These are phyloP conservation scores for Westerdykella ornata DNA, from an alignment of 2,329 filamentous ascomycete genomes.

Conservation along the genomic window DNA sequence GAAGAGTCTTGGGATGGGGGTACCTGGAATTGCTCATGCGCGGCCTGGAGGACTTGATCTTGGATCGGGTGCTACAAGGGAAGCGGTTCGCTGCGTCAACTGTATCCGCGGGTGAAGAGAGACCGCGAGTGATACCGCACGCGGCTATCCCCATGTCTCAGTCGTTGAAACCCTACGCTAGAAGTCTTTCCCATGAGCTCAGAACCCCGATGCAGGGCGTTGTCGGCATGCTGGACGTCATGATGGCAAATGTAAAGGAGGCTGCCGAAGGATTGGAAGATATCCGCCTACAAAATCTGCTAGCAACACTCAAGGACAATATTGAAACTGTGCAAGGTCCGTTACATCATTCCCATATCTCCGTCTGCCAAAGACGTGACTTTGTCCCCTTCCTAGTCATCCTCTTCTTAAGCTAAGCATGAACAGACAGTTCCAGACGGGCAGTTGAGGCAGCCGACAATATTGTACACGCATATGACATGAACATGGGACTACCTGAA, in stretches of 20 bases:
- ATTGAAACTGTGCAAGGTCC: slow-evolving; percentile 64
- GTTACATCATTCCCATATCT: slow-evolving; percentile 7
- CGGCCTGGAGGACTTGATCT: slow-evolving; percentile 60
- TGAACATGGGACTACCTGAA: slow-evolving; percentile 68
- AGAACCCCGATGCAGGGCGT: slow-evolving; percentile 70
- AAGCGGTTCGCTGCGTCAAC: slow-evolving; percentile 38
- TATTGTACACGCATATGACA: slow-evolving; percentile 67
- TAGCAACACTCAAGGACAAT: slow-evolving; percentile 58
- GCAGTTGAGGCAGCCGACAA: slow-evolving; percentile 70
- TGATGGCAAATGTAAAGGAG: slow-evolving; percentile 66
- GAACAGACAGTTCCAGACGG: slow-evolving; percentile 59
- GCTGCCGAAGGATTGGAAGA: slow-evolving; percentile 54
- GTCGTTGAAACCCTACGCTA: slow-evolving; percentile 64
- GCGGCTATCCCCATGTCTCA: slow-evolving; percentile 54
- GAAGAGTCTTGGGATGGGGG: slow-evolving; percentile 55
- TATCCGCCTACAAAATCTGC: slow-evolving; percentile 48
- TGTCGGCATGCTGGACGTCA: slow-evolving; percentile 69
- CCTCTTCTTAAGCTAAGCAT: slow-evolving; percentile 5
- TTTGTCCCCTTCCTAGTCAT: background rate
- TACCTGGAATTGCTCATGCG: slow-evolving; percentile 63
- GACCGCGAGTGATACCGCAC: slow-evolving; percentile 47
- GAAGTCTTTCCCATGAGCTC: slow-evolving; percentile 64
- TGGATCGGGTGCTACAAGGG: slow-evolving; percentile 52
- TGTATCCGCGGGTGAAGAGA: slow-evolving; percentile 15
- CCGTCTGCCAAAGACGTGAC: no score